Evolutionary conservation across 495 filamentous ascomycete genomes (phyloP), one percentile per base, ranked within the genome.

Genomic region (Filosporella fistucella): DNA sequence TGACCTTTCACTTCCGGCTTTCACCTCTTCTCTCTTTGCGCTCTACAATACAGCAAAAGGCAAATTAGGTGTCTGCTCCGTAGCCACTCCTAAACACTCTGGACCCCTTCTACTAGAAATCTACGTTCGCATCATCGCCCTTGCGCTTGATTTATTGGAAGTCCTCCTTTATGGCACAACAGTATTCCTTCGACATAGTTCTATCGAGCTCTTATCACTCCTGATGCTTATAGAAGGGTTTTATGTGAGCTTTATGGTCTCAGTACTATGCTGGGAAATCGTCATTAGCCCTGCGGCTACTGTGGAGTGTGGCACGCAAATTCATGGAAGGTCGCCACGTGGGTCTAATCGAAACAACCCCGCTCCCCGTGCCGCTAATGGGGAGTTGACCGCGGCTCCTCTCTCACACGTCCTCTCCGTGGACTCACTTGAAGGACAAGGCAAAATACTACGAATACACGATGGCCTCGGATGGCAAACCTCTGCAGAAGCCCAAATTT

Each of bases 1-100:
- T 18, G 45, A 39, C 45, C 29, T 39, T 47, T 39, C 45, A 47
- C 45, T 47, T 47, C 45, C 45, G 45, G 45, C 33, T 47, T 39
- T 38, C 45, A 37, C 33, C 39, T 47, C 41, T 44, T 44, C 33
- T 38, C 45, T 47, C 45, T 47, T 47, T 38, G 33, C 45, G 45
- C 45, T 47, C 30, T 46, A 46, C 43, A 41, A 16, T 21, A 24
- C 38, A 24, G n/a, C n/a, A n/a, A n/a, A n/a, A n/a, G n/a, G n/a
- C n/a, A n/a, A n/a, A n/a, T n/a, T n/a, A n/a, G n/a, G n/a, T n/a
- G n/a, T n/a, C n/a, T n/a, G n/a, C n/a, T 32, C n/a, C 26, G n/a
- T 47, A 36, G 44, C 30, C 18, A 36, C 44, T 33, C 26, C 14
- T 45, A 20, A 16, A 45, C 20, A 45, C 23, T 20, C n/a, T 17